These are phyloP conservation scores for Diutina catenulata DNA, from an alignment of 1,139 yeast genomes.

Conservation along the genomic window DNA sequence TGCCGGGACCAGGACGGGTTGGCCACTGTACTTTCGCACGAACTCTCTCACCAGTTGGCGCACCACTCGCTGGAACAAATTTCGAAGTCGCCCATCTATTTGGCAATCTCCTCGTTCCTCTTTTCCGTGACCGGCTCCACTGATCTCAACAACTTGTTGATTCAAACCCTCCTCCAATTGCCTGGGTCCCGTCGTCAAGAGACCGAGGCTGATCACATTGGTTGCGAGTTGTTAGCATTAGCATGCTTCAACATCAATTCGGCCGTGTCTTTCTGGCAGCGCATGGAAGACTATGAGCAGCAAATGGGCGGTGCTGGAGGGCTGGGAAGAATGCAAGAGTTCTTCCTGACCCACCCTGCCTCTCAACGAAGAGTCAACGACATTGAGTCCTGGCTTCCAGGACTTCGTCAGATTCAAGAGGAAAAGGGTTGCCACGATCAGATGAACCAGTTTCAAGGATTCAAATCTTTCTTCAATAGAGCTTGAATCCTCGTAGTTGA, in stretches of 20 bases:
- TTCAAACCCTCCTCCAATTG: slow-evolving; percentile 51
- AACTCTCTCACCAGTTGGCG: slow-evolving; percentile 86
- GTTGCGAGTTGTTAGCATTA: slow-evolving; percentile 79
- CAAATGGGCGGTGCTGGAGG: slow-evolving; percentile 9
- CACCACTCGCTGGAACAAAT: slow-evolving; percentile 82
- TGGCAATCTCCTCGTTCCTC: slow-evolving; percentile 9
- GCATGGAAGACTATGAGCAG: slow-evolving; percentile 59
- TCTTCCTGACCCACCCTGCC: slow-evolving; percentile 88
- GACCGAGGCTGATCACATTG: slow-evolving; percentile 91
- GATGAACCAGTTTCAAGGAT: not conserved
- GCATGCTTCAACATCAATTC: slow-evolving; percentile 76
- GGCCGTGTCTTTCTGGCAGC: slow-evolving; percentile 67
- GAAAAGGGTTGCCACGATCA: slow-evolving; percentile 18
- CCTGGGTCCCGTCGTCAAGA: slow-evolving; percentile 93
- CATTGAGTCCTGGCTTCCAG: slow-evolving; percentile 63
- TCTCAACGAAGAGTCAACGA: slow-evolving; percentile 58
- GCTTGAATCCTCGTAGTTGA: too few relatives aligned
- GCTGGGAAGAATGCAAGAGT: slow-evolving; percentile 33
- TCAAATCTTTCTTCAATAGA: too few relatives aligned
- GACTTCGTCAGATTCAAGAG: slow-evolving; percentile 39
- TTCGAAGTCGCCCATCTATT: slow-evolving; percentile 44
- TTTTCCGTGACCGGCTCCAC: slow-evolving; percentile 21
- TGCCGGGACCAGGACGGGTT: slow-evolving; percentile 79
- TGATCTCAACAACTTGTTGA: slow-evolving; percentile 34
- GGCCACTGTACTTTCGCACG: slow-evolving; percentile 90